These are phyloP conservation scores for Boletus barrowsii DNA, from an alignment of 768 basidiomycete species.

Conservation along the genomic window DNA sequence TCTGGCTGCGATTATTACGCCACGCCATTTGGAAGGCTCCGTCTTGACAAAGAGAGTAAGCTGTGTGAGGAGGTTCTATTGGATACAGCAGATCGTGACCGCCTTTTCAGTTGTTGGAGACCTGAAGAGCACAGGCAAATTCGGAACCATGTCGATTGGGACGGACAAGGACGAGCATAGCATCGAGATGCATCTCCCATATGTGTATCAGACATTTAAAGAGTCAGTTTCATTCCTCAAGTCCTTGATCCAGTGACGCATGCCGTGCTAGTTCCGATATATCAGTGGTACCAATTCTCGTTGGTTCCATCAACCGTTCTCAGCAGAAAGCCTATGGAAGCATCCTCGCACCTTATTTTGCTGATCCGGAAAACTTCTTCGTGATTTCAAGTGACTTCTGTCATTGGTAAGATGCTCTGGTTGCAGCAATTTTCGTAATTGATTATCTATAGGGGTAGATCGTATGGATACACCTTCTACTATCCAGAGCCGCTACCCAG, in stretches of 20 bases:
- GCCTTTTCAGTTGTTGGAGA: slow-evolving; percentile 12
- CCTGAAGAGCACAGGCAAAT: slow-evolving; percentile 37
- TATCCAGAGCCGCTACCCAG: slow-evolving; percentile 61
- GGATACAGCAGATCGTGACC: slow-evolving; percentile 5
- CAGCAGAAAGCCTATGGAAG: slow-evolving; percentile 63
- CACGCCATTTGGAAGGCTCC: slow-evolving; percentile 83
- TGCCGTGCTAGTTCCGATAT: slow-evolving; percentile 58
- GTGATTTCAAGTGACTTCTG: slow-evolving; percentile 97
- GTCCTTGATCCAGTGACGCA: slow-evolving; percentile 1
- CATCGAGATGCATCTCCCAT: slow-evolving; percentile 97
- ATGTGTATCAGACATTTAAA: slow-evolving; percentile 80
- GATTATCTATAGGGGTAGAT: slow-evolving; percentile 58
- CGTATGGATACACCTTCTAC: slow-evolving; percentile 88
- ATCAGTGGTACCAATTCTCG: slow-evolving; percentile 82
- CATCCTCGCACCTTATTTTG: slow-evolving; percentile 78
- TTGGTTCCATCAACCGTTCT: slow-evolving; percentile 68
- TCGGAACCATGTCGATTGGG: slow-evolving; percentile 58
- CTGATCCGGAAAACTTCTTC: slow-evolving; percentile 75
- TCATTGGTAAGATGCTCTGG: slow-evolving; percentile 68
- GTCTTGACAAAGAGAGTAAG: slow-evolving; percentile 77
- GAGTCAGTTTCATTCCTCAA: slow-evolving; percentile 45
- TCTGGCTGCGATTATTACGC: slow-evolving; percentile 73
- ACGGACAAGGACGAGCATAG: slow-evolving; percentile 95
- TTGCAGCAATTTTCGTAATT: background rate
- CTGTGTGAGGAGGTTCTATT: background rate